phyloP scores from a whole-genome alignment of 192 early-diverging fungal species.

The Umbelopsis isabellina region DNA sequence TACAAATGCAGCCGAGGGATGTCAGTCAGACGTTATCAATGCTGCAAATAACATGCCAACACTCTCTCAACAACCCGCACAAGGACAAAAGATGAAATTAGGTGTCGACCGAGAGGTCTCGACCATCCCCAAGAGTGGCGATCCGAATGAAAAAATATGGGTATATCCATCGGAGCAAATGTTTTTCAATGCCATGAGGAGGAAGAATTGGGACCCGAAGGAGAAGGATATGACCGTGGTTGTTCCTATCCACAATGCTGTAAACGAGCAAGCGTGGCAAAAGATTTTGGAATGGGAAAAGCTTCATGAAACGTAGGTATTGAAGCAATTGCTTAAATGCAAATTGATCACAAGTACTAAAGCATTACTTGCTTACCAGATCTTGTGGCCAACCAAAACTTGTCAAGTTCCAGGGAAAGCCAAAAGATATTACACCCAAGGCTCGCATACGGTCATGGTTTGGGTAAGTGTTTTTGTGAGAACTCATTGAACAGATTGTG shows the following conservation, averaged over 20 bases:
- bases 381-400: slow-evolving; percentile 70
- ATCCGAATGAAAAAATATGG: slow-evolving; percentile 64
- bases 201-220: slow-evolving; percentile 85
- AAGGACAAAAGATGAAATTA: slow-evolving; percentile 51
- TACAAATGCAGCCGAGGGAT: slow-evolving; percentile 25
- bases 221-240: slow-evolving; percentile 87
- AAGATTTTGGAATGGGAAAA: slow-evolving; percentile 87
- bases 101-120: slow-evolving; percentile 70
- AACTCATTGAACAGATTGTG: not conserved
- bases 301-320: slow-evolving; percentile 51
- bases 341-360: not conserved
- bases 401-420: slow-evolving; percentile 72
- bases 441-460: slow-evolving; percentile 67
- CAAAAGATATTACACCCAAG: slow-evolving; percentile 74
- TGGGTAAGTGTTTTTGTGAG: slow-evolving; percentile 51
- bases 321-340: not conserved
- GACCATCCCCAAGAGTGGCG: slow-evolving; percentile 74
- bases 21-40: slow-evolving; percentile 49
- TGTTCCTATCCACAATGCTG: slow-evolving; percentile 92
- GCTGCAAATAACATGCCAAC: slow-evolving; percentile 68
- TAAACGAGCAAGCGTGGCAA: slow-evolving; percentile 90
- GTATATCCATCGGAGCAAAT: slow-evolving; percentile 93
- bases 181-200: slow-evolving; percentile 95
- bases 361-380: slow-evolving; percentile 32
- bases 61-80: slow-evolving; percentile 51